These are phyloP conservation scores for Wallemia ichthyophaga DNA, from an alignment of 1,284 basidiomycete genomes.

Conservation along the genomic window DNA sequence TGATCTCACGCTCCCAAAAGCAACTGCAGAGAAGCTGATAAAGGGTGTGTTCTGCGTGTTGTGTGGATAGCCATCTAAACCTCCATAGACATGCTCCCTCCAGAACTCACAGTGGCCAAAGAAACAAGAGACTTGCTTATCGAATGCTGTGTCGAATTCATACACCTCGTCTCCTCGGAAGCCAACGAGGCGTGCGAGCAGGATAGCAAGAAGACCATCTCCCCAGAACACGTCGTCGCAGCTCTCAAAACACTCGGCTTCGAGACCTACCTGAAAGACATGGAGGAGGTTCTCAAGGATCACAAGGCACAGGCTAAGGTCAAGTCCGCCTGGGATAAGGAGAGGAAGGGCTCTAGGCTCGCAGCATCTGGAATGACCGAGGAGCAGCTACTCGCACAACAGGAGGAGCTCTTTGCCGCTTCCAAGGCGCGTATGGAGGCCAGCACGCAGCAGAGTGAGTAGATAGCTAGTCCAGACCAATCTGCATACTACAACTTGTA, in stretches of 20 bases:
- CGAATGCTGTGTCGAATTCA: conserved; percentile 98
- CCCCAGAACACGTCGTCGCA: conserved; percentile 80
- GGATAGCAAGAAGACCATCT: conserved; percentile 97
- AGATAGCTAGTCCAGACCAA: background rate
- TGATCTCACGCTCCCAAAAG: conserved; percentile 80
- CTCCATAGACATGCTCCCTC: conserved; percentile 47
- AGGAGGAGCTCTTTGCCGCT: conserved; percentile 70
- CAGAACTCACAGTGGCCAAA: conserved; percentile 69
- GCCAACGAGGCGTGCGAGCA: conserved; percentile 95
- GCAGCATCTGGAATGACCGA: conserved; percentile 69
- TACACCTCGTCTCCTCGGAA: conserved; percentile 86
- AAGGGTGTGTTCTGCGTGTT: conserved; percentile 26
- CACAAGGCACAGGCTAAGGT: conserved; percentile 79
- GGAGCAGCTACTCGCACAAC: conserved; percentile 59
- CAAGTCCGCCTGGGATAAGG: conserved; percentile 29
- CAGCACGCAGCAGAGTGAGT: background rate
- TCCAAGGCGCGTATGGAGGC: conserved; percentile 29
- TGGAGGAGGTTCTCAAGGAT: conserved; percentile 70
- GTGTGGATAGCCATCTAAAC: background rate
- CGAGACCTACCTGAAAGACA: conserved; percentile 54
- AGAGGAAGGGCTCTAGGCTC: conserved; percentile 63
- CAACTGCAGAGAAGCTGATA: conserved; percentile 92
- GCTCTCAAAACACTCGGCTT: conserved; percentile 83
- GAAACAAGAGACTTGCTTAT: conserved; percentile 88
- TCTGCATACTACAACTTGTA: background rate